phyloP scores from a whole-genome alignment of 192 early-diverging fungal genomes.

The Coemansia sp. region DNA sequence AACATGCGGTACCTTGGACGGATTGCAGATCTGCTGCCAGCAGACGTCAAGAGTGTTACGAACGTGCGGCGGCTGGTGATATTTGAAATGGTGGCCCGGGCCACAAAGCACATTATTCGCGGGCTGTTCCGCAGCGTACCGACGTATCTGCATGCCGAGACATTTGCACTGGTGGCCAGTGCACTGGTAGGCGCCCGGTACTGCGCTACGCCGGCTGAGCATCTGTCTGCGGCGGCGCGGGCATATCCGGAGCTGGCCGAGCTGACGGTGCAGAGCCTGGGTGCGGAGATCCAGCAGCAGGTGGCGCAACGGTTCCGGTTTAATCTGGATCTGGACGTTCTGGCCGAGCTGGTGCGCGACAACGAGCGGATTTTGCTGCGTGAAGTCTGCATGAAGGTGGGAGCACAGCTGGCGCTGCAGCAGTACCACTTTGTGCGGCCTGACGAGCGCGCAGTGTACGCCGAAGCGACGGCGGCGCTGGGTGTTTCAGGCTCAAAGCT shows the following conservation, averaged over 20 bases:
- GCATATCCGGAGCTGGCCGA: slow-evolving; percentile 49
- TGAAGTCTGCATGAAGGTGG: slow-evolving; percentile 79
- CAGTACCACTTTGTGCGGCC: slow-evolving; percentile 70
- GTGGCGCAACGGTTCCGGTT: slow-evolving; percentile 77
- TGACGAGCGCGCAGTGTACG: slow-evolving; percentile 32
- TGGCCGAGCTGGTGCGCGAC: slow-evolving; percentile 45
- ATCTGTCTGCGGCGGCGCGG: slow-evolving; percentile 43
- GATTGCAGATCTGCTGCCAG: slow-evolving; percentile 65
- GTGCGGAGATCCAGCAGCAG: slow-evolving; percentile 61
- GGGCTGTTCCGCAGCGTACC: slow-evolving; percentile 60
- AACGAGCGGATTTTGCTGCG: slow-evolving; percentile 72
- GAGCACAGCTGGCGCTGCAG: slow-evolving; percentile 80
- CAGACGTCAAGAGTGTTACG: slow-evolving; percentile 13
- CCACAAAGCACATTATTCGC: slow-evolving; percentile 81
- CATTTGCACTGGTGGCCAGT: slow-evolving; percentile 80
- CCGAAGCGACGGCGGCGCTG: slow-evolving; percentile 45
- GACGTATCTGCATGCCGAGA: slow-evolving; percentile 59
- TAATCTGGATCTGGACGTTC: slow-evolving; percentile 59
- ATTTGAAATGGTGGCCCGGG: slow-evolving; percentile 88
- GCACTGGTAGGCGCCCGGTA: slow-evolving; percentile 68
- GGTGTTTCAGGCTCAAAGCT: slow-evolving; percentile 32
- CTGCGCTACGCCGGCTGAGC: slow-evolving; percentile 58
- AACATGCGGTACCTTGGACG: slow-evolving; percentile 96
- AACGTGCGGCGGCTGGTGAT: slow-evolving; percentile 63
- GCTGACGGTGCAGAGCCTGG: slow-evolving; percentile 66